Evolutionary conservation across 768 basidiomycete genomes (phyloP).

Genomic region (Russula emetica): DNA sequence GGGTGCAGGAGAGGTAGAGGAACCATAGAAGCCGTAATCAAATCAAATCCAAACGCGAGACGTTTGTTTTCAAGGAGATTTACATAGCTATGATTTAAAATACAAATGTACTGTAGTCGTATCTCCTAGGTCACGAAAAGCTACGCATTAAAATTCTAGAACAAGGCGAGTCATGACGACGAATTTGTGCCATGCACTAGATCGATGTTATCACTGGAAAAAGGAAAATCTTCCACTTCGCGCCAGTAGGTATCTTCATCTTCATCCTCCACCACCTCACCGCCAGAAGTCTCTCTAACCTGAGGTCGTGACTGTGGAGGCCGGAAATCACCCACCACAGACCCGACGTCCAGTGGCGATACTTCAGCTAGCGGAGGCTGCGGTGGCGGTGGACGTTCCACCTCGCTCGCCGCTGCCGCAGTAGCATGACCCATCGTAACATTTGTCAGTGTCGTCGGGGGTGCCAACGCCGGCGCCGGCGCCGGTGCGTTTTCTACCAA

Average conservation of each 20-base stretch:
- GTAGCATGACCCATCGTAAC: not conserved
- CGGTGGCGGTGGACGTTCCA: not conserved
- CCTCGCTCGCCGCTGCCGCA: not conserved
- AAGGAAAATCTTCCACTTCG: conserved; percentile 22
- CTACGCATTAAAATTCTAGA: not conserved
- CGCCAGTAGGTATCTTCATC: conserved; percentile 27
- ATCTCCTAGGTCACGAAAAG: not conserved
- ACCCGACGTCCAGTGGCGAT: conserved; percentile 23
- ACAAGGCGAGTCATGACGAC: not conserved
- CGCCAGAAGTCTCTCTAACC: not conserved
- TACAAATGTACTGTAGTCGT: not conserved
- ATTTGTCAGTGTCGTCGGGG: not conserved
- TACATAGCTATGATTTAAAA: not conserved
- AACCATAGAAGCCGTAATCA: not conserved
- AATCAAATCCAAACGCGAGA: not conserved
- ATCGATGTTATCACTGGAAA: not conserved
- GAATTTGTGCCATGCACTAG: not conserved
- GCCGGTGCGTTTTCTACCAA: not conserved
- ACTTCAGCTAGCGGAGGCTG: conserved; percentile 16
- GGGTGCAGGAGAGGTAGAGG: not conserved
- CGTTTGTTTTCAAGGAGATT: not conserved
- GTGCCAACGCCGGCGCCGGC: not conserved
- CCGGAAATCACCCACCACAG: conserved; percentile 18
- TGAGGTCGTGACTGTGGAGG: not conserved
- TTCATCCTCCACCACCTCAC: conserved; percentile 23